Evolutionary conservation across 305 asterid species (phyloP), one percentile per base, ranked within the genome.

Genomic region (Withania somnifera): DNA sequence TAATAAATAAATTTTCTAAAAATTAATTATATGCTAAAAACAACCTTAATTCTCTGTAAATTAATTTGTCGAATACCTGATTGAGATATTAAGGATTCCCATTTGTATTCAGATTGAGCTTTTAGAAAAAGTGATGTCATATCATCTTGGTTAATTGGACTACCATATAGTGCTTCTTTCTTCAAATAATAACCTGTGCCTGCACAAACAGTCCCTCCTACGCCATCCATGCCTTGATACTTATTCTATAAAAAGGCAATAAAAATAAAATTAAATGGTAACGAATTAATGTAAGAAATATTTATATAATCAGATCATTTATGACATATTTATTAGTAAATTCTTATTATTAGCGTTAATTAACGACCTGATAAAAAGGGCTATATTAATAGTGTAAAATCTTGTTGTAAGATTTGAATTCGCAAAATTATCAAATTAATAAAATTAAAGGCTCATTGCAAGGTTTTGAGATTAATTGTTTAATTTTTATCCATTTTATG

Each of bases 161-260:
- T 22, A 81, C 87, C 83, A 79, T 85, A 94, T 61, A 93, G 86
- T 11, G 98, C 85, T 84, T 86, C 90, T 83, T 91, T 94, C 89
- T 87, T 90, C 86, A 92, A 40, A 84, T 87, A 91, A 87, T 94
- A 94, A 6, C 98, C 97, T 0, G 97, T 92, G n/a, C 97, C 97
- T 2, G 98, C 58, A 42, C 97, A 94, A 36, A 88, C 88, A 0
- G 95, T 84, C 75, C 98, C 97, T 4, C 90, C 86, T 79, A 84
- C 20, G 38, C 98, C 98, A 82, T 94, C 98, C 98, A 94, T 94
- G 28, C 98, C 98, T 91, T 93, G 97, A 82, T 90, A 92, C 86
- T 91, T 92, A 0, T 94, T 93, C 98, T 94, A 87, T 80, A 78
- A 6, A 58, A 52, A 5, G n/a, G n/a, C n/a, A 60, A 0, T 0